Percentiles rank a stretch among this genome's conserved stretches.
Conservation (phyloP, 2,329 filamentous ascomycete species). For the Fusarium anthophilum region DNA sequence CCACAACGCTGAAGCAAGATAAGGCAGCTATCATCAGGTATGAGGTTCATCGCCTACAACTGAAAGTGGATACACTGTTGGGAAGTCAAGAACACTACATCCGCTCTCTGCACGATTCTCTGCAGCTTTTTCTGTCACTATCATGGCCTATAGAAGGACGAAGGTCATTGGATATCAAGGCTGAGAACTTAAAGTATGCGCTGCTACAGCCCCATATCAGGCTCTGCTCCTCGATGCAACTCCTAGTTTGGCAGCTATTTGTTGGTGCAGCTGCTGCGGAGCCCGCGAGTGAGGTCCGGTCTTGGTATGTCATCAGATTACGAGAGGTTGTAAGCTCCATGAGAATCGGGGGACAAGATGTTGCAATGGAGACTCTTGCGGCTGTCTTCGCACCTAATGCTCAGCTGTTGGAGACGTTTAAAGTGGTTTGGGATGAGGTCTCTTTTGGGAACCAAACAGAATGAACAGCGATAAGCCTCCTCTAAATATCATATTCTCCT, state of each 20-base stretch:
- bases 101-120: conserved; percentile 7
- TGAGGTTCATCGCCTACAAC: conserved; percentile 5
- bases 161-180: background rate
- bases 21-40: background rate
- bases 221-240: conserved; percentile 26
- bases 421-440: conserved; percentile 9
- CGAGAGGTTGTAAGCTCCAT: background rate
- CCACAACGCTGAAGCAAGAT: background rate
- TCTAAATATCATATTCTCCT: too few relatives aligned
- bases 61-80: conserved; percentile 8
- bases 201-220: conserved; percentile 16
- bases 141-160: conserved; percentile 2
- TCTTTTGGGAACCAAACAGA: too few relatives aligned
- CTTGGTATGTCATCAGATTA: conserved; percentile 12
- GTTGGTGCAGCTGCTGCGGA: conserved; percentile 26
- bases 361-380: background rate
- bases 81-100: conserved; percentile 16
- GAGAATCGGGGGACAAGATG: background rate
- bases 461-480: too few relatives aligned
- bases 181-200: conserved; percentile 2
- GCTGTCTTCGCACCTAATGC: background rate
- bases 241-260: conserved; percentile 36
- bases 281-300: background rate
- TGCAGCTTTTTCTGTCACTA: conserved; percentile 13
- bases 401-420: background rate